phyloP scores from a whole-genome alignment of 768 basidiomycete genomes.

The Tricholoma bakamatsutake region DNA sequence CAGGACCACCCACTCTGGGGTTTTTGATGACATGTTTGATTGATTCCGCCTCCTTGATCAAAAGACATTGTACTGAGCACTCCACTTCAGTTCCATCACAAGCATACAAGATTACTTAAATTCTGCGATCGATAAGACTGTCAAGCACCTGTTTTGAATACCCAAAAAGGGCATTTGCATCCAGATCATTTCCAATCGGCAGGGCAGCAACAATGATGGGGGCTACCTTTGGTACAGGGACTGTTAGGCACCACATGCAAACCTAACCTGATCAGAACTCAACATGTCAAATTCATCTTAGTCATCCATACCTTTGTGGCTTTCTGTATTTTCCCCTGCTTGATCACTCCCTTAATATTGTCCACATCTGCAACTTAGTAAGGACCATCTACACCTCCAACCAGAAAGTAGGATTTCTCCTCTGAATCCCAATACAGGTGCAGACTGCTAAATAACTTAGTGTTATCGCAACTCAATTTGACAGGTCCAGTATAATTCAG shows the following conservation, averaged over 20 bases:
- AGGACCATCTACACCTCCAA: neutral
- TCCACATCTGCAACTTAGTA: conserved; percentile 13
- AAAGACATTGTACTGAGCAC: conserved; percentile 18
- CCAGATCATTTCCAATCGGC: conserved; percentile 16
- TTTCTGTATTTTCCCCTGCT: conserved; percentile 6
- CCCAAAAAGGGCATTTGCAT: conserved; percentile 10
- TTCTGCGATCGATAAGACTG: conserved; percentile 17
- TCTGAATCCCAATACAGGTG: neutral
- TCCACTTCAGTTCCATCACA: conserved; percentile 33
- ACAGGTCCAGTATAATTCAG: neutral
- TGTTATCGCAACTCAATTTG: neutral
- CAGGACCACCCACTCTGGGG: neutral
- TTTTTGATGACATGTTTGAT: conserved; percentile 1
- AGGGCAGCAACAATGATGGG: conserved; percentile 26
- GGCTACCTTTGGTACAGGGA: conserved; percentile 25
- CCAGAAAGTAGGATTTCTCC: neutral
- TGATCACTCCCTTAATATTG: conserved; percentile 10
- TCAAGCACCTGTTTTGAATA: conserved; percentile 15
- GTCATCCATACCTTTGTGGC: conserved; percentile 18
- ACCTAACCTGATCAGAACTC: conserved; percentile 14
- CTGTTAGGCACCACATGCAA: conserved; percentile 24
- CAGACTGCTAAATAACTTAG: neutral
- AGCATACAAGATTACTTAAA: conserved; percentile 26
- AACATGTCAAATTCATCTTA: neutral
- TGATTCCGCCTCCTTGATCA: conserved; percentile 7